A percentile compares a stretch with the other conserved stretches of the same genome.
Evolutionary conservation across 2,329 filamentous ascomycete genomes (phyloP).

Genomic region (Phyllosticta paracitricarpa): DNA sequence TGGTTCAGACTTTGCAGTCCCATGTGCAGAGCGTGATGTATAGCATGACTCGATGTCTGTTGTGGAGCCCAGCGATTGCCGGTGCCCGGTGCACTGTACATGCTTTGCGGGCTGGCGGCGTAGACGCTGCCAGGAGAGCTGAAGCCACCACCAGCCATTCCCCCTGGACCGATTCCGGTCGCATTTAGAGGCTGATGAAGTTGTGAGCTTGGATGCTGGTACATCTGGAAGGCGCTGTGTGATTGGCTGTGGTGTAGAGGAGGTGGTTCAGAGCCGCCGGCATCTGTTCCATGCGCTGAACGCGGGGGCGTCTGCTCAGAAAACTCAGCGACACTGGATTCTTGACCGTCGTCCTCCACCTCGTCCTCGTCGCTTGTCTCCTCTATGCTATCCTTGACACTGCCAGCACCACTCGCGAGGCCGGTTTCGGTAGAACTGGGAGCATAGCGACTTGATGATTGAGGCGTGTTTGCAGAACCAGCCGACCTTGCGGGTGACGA

Average conservation of each 20-base stretch:
- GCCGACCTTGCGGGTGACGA: slow-evolving; percentile 9
- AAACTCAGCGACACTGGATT: not conserved
- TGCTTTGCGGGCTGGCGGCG: not conserved
- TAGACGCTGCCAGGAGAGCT: not conserved
- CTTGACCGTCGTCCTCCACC: slow-evolving; percentile 6
- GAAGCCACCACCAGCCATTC: slow-evolving; percentile 3
- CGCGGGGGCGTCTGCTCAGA: slow-evolving; percentile 3
- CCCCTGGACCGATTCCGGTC: not conserved
- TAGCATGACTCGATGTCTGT: not conserved
- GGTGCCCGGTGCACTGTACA: not conserved
- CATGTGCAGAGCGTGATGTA: not conserved
- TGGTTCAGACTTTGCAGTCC: slow-evolving; percentile 3
- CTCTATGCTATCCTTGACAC: slow-evolving; percentile 10
- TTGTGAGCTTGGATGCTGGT: not conserved
- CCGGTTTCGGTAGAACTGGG: not conserved
- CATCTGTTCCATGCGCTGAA: slow-evolving; percentile 1
- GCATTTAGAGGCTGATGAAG: not conserved
- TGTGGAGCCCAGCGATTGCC: not conserved
- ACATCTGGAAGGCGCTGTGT: not conserved
- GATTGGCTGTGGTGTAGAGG: slow-evolving; percentile 1
- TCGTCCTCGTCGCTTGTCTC: slow-evolving; percentile 10
- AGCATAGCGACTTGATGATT: slow-evolving; percentile 5
- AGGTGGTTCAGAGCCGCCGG: slow-evolving; percentile 1
- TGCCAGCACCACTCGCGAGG: slow-evolving; percentile 1
- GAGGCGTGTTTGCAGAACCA: slow-evolving; percentile 4